Evolutionary conservation across 192 early-diverging fungal species (phyloP).

Genomic region (Entomortierella lignicola): DNA sequence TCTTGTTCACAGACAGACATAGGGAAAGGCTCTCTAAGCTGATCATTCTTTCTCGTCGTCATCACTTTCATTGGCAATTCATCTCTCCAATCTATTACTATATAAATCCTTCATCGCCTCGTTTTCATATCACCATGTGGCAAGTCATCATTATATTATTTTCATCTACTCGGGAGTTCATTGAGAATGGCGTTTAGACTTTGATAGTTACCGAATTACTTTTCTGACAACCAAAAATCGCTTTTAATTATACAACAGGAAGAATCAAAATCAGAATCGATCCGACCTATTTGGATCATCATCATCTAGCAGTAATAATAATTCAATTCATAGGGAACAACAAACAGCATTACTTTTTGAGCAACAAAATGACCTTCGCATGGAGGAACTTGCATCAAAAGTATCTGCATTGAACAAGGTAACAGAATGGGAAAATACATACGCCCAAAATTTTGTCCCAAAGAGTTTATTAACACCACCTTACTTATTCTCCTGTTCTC

Average conservation of each 20-base stretch:
- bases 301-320: conserved; percentile 15
- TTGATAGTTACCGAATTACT: neutral
- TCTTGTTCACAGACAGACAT: too few relatives aligned
- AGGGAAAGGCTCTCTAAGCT: too few relatives aligned
- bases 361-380: conserved; percentile 65
- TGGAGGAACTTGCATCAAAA: conserved; percentile 65
- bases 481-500: neutral
- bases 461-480: neutral
- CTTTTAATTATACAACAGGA: conserved; percentile 14
- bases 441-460: too few relatives aligned
- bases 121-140: conserved; percentile 10
- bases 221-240: neutral
- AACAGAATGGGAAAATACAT: too few relatives aligned
- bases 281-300: conserved; percentile 46
- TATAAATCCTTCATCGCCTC: too few relatives aligned
- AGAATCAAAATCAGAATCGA: conserved; percentile 36
- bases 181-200: too few relatives aligned
- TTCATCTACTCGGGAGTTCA: neutral
- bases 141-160: conserved; percentile 5
- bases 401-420: conserved; percentile 66
- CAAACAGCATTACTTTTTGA: conserved; percentile 56
- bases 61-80: too few relatives aligned
- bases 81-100: too few relatives aligned
- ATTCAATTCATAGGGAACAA: conserved; percentile 34
- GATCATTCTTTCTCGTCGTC: too few relatives aligned